Evolutionary conservation across 2,329 filamentous ascomycete genomes (phyloP), one percentile per base, ranked within the genome.

Genomic region (Neopestalotiopsis sp.): DNA sequence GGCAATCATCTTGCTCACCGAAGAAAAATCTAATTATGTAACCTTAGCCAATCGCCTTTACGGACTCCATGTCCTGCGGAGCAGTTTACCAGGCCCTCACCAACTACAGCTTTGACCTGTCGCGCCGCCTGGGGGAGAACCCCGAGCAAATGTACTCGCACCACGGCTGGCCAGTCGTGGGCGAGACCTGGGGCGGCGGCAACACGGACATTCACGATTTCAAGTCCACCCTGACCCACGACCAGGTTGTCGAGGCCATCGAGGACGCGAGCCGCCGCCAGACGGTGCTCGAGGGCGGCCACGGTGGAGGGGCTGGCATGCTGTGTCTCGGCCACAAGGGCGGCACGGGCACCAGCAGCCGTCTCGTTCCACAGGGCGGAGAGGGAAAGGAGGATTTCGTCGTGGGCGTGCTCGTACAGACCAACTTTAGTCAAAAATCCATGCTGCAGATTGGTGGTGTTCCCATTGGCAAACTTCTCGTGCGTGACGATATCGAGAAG

Each of bases 191-290:
- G 63, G 63, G 63, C 7, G 63, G 63, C 63, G 49, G 42, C 45
- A 66, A 66, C 49, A 66, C 63, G 14, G 63, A 66, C 45, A 66
- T 66, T 2, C 49, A 66, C 12, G 63, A 56, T n/a, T 66, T 66
- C 45, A 66, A 66, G 49, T 66, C 63, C 14, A 66, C 63, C 24
- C 28, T 66, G 28, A 66, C 6, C 42, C 38, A 67, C 34, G 65
- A 67, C 10, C 65, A 67, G 34, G 38, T 67, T 10, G 24, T 67
- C 24, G 66, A 67, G 34, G 66, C 66, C 17, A 67, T 67, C 24
- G 30, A 61, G 30, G 58, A 49, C n/a, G 66, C 66, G 1, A 58
- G 12, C 14, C 13, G 13, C 3, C 57, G 45, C 10, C 14, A 30
- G 30, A 20, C 45, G 24, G 66, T 67, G 10, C 58, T 52, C 24